Percentiles rank a stretch among this genome's conserved stretches.
Conservation (phyloP, 179 eudicot species). For the Silene coronaria region DNA sequence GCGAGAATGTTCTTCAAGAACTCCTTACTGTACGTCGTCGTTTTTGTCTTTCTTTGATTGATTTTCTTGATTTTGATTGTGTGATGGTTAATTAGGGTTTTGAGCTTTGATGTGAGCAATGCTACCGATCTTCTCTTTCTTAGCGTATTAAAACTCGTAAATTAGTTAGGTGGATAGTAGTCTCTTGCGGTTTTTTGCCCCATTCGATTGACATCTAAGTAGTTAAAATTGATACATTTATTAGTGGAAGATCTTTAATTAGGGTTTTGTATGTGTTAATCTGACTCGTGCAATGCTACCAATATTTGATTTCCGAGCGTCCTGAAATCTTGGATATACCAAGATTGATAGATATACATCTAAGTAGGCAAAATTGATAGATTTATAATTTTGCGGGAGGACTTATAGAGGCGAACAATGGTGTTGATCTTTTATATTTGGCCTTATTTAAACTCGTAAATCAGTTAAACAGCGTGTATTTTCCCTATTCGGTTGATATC, state of each 20-base stretch:
- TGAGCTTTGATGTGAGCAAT: background rate
- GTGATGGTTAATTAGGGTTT: constrained; percentile 19
- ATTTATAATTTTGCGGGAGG: no score
- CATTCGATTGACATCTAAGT: no score
- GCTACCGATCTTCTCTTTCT: background rate
- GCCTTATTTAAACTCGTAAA: background rate
- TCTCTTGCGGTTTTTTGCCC: no score
- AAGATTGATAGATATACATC: no score
- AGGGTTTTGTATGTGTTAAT: no score
- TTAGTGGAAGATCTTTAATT: no score
- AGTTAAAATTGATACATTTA: background rate
- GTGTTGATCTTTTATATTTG: background rate
- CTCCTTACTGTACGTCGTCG: constrained; percentile 52
- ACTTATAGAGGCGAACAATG: background rate
- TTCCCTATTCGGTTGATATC: background rate
- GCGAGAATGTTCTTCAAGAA: constrained; percentile 60
- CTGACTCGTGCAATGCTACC: background rate
- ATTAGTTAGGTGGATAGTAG: no score
- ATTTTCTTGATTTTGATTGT: background rate
- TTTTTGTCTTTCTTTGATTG: background rate
- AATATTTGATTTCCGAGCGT: no score
- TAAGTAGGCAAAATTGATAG: no score
- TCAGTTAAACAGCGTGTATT: background rate
- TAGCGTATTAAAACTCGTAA: background rate
- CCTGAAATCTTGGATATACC: no score